These are phyloP conservation scores for Pseudozyma flocculosa DNA, from an alignment of 1,284 basidiomycete species.

Conservation along the genomic window DNA sequence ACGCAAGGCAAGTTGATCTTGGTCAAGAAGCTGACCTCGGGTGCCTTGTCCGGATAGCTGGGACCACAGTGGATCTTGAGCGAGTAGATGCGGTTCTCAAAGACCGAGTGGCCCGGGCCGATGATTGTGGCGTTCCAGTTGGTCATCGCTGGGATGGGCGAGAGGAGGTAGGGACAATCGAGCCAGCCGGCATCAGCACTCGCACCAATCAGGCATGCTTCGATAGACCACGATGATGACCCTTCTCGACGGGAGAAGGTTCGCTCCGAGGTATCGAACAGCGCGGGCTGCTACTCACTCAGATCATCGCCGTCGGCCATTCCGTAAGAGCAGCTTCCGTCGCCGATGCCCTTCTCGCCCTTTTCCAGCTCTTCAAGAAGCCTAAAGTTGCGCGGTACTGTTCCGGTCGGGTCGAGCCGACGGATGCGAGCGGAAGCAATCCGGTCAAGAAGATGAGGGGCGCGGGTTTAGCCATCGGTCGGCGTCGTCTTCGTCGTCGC, in stretches of 20 bases:
- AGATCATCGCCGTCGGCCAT: conserved; percentile 55
- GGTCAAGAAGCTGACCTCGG: conserved; percentile 79
- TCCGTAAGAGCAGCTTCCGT: conserved; percentile 94
- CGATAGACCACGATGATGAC: no score
- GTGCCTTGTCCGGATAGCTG: conserved; percentile 77
- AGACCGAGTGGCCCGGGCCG: conserved; percentile 87
- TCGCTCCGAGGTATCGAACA: no score
- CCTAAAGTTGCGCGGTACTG: conserved; percentile 94
- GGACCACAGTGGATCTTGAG: conserved; percentile 85
- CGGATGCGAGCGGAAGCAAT: background rate
- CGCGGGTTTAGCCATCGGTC: no score
- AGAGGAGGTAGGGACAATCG: background rate
- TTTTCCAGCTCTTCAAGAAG: conserved; percentile 91
- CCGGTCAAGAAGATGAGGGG: no score
- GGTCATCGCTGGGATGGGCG: conserved; percentile 68
- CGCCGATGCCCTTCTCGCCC: conserved; percentile 98
- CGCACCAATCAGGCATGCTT: no score
- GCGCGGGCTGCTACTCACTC: conserved; percentile 39
- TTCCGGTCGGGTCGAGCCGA: no score
- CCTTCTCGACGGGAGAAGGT: no score
- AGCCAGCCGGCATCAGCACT: no score
- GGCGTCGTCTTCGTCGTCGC: no score
- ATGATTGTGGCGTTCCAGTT: conserved; percentile 99
- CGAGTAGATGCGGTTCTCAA: conserved; percentile 97
- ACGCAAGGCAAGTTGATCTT: conserved; percentile 96